phyloP scores from a whole-genome alignment of 805 yeast genomes.

The Wickerhamiella qilinensis region DNA sequence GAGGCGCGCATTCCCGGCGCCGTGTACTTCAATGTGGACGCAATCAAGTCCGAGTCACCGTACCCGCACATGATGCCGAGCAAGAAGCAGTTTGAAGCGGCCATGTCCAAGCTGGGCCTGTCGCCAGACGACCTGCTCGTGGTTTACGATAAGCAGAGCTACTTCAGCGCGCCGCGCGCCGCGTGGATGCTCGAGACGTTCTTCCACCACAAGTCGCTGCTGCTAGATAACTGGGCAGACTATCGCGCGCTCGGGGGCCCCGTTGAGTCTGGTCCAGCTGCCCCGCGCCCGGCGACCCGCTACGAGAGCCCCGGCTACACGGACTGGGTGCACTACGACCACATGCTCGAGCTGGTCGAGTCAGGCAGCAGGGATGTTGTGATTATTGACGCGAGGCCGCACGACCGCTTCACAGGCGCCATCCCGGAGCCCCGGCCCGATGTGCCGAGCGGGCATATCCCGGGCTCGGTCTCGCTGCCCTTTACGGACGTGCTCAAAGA shows the following conservation, averaged over 20 bases:
- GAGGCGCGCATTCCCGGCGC: slow-evolving; percentile 48
- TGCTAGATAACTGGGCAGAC: slow-evolving; percentile 51
- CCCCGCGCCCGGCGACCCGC: slow-evolving; percentile 9
- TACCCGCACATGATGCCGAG: slow-evolving; percentile 90
- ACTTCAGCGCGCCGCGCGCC: slow-evolving; percentile 78
- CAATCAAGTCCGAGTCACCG: slow-evolving; percentile 41
- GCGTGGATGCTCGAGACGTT: slow-evolving; percentile 78
- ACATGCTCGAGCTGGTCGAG: slow-evolving; percentile 42
- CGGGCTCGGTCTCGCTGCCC: slow-evolving; percentile 65
- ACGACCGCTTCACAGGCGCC: slow-evolving; percentile 57
- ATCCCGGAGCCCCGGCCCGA: slow-evolving; percentile 86
- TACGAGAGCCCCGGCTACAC: slow-evolving; percentile 17
- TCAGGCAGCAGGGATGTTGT: slow-evolving; percentile 13
- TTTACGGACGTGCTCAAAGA: slow-evolving; percentile 42
- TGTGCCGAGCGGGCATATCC: slow-evolving; percentile 76
- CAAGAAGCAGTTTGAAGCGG: slow-evolving; percentile 34
- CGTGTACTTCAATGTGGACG: slow-evolving; percentile 66
- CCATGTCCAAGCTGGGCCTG: slow-evolving; percentile 22
- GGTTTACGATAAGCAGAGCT: slow-evolving; percentile 72
- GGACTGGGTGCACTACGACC: slow-evolving; percentile 35
- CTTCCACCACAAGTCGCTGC: slow-evolving; percentile 53
- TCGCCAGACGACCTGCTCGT: slow-evolving; percentile 40
- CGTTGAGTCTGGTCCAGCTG: slow-evolving; percentile 24
- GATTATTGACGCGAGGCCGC: slow-evolving; percentile 6
- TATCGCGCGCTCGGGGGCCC: slow-evolving; percentile 35